phyloP scores from a whole-genome alignment of 768 basidiomycete genomes.

The Auriscalpium vulgare region DNA sequence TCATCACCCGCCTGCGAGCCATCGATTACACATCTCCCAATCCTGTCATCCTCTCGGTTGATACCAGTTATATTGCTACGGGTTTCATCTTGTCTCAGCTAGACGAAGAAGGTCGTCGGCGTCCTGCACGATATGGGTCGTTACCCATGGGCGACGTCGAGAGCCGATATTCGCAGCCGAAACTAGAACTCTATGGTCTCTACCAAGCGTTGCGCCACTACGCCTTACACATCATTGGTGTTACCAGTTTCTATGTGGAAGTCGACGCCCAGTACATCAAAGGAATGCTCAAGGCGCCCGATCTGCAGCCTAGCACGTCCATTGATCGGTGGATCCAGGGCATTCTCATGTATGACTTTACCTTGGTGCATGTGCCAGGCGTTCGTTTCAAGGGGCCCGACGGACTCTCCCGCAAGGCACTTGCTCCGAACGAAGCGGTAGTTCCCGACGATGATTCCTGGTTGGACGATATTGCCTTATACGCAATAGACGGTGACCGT shows the following conservation, averaged over 20 bases:
- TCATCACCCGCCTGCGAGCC: background rate
- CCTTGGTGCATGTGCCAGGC: slow-evolving; percentile 28
- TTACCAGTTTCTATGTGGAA: slow-evolving; percentile 24
- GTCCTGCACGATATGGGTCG: slow-evolving; percentile 27
- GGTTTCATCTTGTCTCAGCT: slow-evolving; percentile 20
- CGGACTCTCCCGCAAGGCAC: slow-evolving; percentile 19
- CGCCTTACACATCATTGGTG: slow-evolving; percentile 21
- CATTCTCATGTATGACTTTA: slow-evolving; percentile 31
- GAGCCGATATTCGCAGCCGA: slow-evolving; percentile 14
- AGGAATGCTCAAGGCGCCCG: slow-evolving; percentile 34
- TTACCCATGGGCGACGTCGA: slow-evolving; percentile 25
- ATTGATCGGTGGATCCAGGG: slow-evolving; percentile 36
- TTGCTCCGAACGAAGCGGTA: background rate
- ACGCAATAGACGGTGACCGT: background rate
- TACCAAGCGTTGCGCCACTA: slow-evolving; percentile 9
- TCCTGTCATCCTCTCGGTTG: slow-evolving; percentile 11
- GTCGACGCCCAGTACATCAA: slow-evolving; percentile 32
- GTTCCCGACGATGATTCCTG: background rate
- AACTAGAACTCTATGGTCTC: slow-evolving; percentile 16
- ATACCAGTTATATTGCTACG: slow-evolving; percentile 13
- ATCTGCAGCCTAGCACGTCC: slow-evolving; percentile 28
- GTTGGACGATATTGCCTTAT: background rate
- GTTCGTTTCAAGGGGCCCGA: slow-evolving; percentile 21
- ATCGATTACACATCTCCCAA: slow-evolving; percentile 6
- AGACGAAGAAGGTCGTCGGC: slow-evolving; percentile 7